Evolutionary conservation across 1,284 basidiomycete genomes (phyloP), one percentile per base, ranked within the genome.

Genomic region (Austroboletus olivaceoglutinosus): DNA sequence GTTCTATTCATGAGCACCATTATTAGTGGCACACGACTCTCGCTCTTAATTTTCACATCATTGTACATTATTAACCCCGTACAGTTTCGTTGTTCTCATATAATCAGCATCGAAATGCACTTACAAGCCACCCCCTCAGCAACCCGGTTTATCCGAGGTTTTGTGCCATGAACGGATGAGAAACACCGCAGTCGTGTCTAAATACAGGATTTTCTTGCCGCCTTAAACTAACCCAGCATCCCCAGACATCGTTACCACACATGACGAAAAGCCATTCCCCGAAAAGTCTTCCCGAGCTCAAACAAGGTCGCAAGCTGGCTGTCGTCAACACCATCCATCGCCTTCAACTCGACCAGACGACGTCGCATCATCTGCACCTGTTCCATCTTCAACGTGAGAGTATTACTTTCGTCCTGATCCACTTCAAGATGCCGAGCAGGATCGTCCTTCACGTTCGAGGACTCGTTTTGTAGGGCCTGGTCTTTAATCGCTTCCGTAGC

Each of bases 241-340:
- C 22, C n/a, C 21, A 19, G 30, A 29, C 25, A 4, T 18, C n/a
- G 46, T 67, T 23, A 68, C 63, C 63, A 63, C 21, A 57, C 52
- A 25, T 63, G 65, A 9, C 52, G 52, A 47, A 65, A 68, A 5
- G 41, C 15, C 58, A 47, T 56, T 25, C 62, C 65, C 15, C 34
- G 50, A 50, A 50, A 65, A 0, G 47, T 50, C 48, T 53, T 62
- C 33, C 62, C 60, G 4, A 56, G 37, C 21, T 64, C 50, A 11
- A 68, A 68, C 42, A 52, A 23, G 50, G 42, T 44, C 25, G 58
- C 51, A 38, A 63, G 50, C 40, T 47, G 53, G 16, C 42, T 47
- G 36, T 47, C 8, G 9, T 45, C 45, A n/a, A 29, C 31, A n/a
- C 31, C 50, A 31, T 54, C 45, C 22, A 46, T 50, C 21, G 19